Evolutionary conservation across 2,329 filamentous ascomycete genomes (phyloP).

Genomic region (Apiospora rasikravindrae): DNA sequence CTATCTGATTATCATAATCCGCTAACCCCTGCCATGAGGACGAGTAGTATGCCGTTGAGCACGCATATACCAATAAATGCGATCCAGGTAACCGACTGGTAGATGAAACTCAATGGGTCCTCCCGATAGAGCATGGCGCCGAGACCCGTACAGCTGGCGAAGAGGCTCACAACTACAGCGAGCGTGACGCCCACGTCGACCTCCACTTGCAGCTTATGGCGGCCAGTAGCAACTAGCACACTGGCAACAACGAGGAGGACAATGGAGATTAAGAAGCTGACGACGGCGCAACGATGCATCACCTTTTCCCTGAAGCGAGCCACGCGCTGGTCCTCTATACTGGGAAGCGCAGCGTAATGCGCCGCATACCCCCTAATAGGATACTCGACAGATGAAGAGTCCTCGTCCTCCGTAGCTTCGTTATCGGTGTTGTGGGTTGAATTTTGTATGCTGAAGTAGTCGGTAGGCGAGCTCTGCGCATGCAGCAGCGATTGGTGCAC

Average conservation of each 20-base stretch:
- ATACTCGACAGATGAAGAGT: slow-evolving; percentile 59
- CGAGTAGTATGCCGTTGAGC: slow-evolving; percentile 57
- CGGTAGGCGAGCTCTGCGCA: slow-evolving; percentile 24
- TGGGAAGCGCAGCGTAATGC: slow-evolving; percentile 59
- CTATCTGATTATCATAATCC: slow-evolving; percentile 29
- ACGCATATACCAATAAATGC: slow-evolving; percentile 53
- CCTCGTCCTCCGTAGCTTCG: slow-evolving; percentile 49
- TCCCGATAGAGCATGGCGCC: slow-evolving; percentile 61
- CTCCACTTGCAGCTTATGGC: slow-evolving; percentile 69
- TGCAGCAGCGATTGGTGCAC: slow-evolving; percentile 38
- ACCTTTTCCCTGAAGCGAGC: slow-evolving; percentile 58
- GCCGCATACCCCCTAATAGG: slow-evolving; percentile 56
- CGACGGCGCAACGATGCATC: slow-evolving; percentile 58
- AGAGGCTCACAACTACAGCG: slow-evolving; percentile 70
- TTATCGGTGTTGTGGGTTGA: slow-evolving; percentile 29
- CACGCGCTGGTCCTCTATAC: slow-evolving; percentile 56
- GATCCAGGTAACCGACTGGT: slow-evolving; percentile 49
- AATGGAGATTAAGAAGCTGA: slow-evolving; percentile 63
- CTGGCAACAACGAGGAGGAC: slow-evolving; percentile 68
- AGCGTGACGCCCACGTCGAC: slow-evolving; percentile 74
- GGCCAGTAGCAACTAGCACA: slow-evolving; percentile 70
- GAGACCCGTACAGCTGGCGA: slow-evolving; percentile 66
- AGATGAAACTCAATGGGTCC: slow-evolving; percentile 48
- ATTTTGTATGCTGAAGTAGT: slow-evolving; percentile 37
- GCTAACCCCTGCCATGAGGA: slow-evolving; percentile 52